Evolutionary conservation across 1,284 basidiomycete species (phyloP).

Genomic region (Thecaphora frezii): DNA sequence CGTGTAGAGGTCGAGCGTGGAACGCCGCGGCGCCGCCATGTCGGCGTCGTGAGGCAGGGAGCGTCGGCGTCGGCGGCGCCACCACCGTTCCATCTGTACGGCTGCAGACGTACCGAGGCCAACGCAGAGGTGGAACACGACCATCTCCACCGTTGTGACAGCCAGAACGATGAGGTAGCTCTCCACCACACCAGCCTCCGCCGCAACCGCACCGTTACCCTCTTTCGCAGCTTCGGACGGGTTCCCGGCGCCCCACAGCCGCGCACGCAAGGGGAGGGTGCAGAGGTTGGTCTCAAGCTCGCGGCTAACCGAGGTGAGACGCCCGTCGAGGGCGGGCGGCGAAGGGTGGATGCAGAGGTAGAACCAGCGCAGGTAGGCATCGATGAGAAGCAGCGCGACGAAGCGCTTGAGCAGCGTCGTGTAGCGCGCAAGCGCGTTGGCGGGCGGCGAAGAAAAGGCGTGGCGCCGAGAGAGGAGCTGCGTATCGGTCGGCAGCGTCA

Average conservation of each 20-base stretch:
- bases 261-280: no score
- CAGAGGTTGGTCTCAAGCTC: background rate
- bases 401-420: slow-evolving; percentile 8
- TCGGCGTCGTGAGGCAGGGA: no score
- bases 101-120: background rate
- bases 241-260: no score
- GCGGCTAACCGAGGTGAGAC: background rate
- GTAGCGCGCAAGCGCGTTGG: background rate
- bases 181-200: background rate
- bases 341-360: slow-evolving; percentile 20
- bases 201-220: no score
- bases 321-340: slow-evolving; percentile 43
- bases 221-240: no score
- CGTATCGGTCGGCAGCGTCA: slow-evolving; percentile 4
- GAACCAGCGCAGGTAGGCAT: slow-evolving; percentile 39
- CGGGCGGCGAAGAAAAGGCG: background rate
- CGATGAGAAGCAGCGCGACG: slow-evolving; percentile 20
- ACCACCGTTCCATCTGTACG: background rate
- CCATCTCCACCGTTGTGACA: slow-evolving; percentile 14
- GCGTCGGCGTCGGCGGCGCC: background rate
- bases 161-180: slow-evolving; percentile 16
- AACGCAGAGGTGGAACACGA: slow-evolving; percentile 10
- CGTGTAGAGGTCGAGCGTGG: background rate
- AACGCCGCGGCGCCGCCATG: background rate
- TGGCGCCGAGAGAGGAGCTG: background rate